Evolutionary conservation across 2,329 filamentous ascomycete species (phyloP), one percentile per base, ranked within the genome.

Genomic region (Fusarium sp.): DNA sequence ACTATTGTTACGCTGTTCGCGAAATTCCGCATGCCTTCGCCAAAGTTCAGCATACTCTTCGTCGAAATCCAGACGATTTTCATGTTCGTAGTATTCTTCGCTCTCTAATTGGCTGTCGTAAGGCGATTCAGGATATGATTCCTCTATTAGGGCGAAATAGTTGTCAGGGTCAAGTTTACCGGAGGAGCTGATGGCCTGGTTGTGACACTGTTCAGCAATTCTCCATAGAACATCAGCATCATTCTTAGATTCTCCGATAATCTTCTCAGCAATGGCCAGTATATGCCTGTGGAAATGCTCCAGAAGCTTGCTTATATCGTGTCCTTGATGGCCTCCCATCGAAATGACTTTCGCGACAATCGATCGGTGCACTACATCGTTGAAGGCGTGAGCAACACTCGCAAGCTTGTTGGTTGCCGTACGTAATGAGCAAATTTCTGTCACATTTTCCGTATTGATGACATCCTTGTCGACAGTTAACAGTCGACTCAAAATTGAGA

Each of bases 381-480:
- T 28, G 3, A 51, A n/a, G 2, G 24, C 8, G 14, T 4, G 8
- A 6, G n/a, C 13, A 22, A 4, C 1, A 8, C 6, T 10, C 1
- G 2, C 15, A 15, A 50, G 33, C 3, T 50, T 5, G 4, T 14
- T 1, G 1, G 17, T 5, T 8, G 4, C 21, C 2, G 5, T 38
- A 0, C 7, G 17, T 1, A 3, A 33, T 0, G 10, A 9, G 5
- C 3, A 28, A 2, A 26, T 2, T 10, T 19, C 17, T 50, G 13
- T 6, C 1, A 5, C 11, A 11, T 50, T 13, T 28, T 4, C 3
- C 2, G 2, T 11, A 6, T 4, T 36, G 7, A 36, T 6, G 2
- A 5, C 17, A 5, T 2, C 7, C 3, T 31, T 31, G 0, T 19
- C 21, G 6, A 8, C 0, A 1, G 7, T 0, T 8, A 50, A 22